phyloP scores from a whole-genome alignment of 768 basidiomycete species.

The Dacryopinax spathularia region DNA sequence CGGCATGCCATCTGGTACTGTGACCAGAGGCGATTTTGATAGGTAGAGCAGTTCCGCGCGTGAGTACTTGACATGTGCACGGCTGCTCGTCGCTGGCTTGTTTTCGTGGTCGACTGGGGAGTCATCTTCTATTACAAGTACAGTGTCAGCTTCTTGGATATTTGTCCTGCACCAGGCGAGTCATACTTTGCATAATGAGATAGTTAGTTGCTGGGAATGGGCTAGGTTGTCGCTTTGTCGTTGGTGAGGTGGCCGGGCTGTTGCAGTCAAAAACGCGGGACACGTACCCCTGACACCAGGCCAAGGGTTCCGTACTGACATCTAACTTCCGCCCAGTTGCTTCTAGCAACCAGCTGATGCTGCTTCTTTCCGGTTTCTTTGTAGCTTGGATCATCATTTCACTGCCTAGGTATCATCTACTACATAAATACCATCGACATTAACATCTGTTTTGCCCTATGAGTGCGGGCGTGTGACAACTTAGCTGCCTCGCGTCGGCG shows the following conservation, averaged over 20 bases:
- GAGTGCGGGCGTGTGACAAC: no score
- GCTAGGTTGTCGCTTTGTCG: not conserved
- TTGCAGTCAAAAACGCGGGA: constrained; percentile 2
- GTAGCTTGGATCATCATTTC: not conserved
- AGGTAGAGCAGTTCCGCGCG: constrained; percentile 54
- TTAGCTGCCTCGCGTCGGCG: no score
- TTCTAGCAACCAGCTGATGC: not conserved
- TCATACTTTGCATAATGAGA: not conserved
- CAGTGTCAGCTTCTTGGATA: not conserved
- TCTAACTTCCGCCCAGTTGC: not conserved
- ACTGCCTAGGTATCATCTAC: no score
- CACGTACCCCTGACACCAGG: constrained; percentile 4
- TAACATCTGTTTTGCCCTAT: no score
- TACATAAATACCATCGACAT: not conserved
- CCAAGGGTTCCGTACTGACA: not conserved
- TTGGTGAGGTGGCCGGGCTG: not conserved
- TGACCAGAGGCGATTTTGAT: constrained; percentile 60
- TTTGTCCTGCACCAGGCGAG: not conserved
- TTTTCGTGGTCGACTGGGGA: not conserved
- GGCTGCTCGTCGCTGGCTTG: not conserved
- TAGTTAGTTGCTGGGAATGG: not conserved
- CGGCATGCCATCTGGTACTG: constrained; percentile 61
- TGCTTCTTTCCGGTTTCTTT: not conserved
- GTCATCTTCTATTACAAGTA: not conserved
- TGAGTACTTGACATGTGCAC: constrained; percentile 32